phyloP scores from a whole-genome alignment of 179 eudicot species.

The Kewa caespitosa region DNA sequence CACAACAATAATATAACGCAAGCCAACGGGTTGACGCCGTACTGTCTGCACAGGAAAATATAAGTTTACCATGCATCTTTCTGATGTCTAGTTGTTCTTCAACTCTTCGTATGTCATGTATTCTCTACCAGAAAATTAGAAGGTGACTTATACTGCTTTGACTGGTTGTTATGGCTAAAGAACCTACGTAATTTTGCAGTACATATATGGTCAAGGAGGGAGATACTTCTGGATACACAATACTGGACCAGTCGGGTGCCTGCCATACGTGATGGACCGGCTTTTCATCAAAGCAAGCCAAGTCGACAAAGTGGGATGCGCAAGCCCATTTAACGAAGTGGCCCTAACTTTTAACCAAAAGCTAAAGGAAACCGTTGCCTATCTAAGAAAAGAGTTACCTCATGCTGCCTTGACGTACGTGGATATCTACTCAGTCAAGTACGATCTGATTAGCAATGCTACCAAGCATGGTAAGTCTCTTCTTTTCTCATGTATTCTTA shows the following conservation, averaged over 20 bases:
- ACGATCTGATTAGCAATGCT: slow-evolving; percentile 40
- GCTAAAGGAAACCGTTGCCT: slow-evolving; percentile 38
- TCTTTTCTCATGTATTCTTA: background rate
- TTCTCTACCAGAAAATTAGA: no score
- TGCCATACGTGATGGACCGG: slow-evolving; percentile 40
- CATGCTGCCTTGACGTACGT: slow-evolving; percentile 41
- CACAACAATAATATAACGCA: no score
- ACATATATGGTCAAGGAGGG: slow-evolving; percentile 41
- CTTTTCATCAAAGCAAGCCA: slow-evolving; percentile 28
- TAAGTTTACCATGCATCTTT: no score
- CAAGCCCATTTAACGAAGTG: slow-evolving; percentile 37
- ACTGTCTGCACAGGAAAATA: no score
- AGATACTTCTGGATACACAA: slow-evolving; percentile 55
- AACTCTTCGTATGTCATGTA: no score
- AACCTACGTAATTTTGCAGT: slow-evolving; percentile 5
- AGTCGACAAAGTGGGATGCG: slow-evolving; percentile 42
- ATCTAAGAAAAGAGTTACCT: slow-evolving; percentile 30
- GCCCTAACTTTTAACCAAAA: slow-evolving; percentile 41
- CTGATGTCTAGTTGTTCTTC: no score
- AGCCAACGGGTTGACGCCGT: no score
- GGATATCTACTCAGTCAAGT: slow-evolving; percentile 42
- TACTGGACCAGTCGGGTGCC: slow-evolving; percentile 53
- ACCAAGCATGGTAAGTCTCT: slow-evolving; percentile 23
- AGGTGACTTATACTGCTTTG: no score
- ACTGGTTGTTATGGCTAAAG: background rate